A percentile compares a stretch with the other conserved stretches of the same genome.
Conservation (phyloP, 78 protist species). For the Parvularia atlantis region DNA sequence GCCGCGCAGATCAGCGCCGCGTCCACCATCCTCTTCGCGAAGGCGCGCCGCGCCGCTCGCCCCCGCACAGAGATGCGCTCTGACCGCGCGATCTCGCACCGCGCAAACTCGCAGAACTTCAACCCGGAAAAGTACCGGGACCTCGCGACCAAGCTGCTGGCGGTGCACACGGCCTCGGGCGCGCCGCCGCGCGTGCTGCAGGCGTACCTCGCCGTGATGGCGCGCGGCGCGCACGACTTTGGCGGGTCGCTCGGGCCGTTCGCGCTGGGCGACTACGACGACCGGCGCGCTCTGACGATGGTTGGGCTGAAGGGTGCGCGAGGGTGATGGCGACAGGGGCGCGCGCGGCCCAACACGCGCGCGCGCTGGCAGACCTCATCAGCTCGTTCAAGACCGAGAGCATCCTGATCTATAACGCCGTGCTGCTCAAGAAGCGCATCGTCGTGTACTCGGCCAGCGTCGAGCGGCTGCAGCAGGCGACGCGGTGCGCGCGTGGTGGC, state of each 20-base stretch:
- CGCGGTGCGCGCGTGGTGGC: background rate
- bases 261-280: constrained; percentile 24
- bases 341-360: background rate
- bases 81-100: too few species aligned
- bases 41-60: too few species aligned
- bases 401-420: constrained; percentile 44
- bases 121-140: constrained; percentile 50
- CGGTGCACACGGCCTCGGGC: constrained; percentile 25
- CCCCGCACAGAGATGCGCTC: too few species aligned
- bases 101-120: too few species aligned
- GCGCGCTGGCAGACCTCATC: constrained; percentile 21
- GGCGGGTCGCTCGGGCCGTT: constrained; percentile 45
- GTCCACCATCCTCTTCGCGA: too few species aligned
- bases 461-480: constrained; percentile 22
- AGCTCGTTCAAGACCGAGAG: constrained; percentile 30
- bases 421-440: constrained; percentile 42
- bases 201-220: constrained; percentile 33
- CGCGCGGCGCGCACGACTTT: constrained; percentile 40
- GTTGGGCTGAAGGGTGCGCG: background rate
- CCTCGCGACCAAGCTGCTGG: constrained; percentile 37
- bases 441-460: constrained; percentile 34
- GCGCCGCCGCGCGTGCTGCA: constrained; percentile 34
- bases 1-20: too few species aligned
- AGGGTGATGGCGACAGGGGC: background rate
- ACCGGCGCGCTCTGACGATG: constrained; percentile 26